Percentiles rank a stretch among this genome's conserved stretches.
Evolutionary conservation across 768 basidiomycete genomes (phyloP).

Genomic region (Exidia glandulosa): DNA sequence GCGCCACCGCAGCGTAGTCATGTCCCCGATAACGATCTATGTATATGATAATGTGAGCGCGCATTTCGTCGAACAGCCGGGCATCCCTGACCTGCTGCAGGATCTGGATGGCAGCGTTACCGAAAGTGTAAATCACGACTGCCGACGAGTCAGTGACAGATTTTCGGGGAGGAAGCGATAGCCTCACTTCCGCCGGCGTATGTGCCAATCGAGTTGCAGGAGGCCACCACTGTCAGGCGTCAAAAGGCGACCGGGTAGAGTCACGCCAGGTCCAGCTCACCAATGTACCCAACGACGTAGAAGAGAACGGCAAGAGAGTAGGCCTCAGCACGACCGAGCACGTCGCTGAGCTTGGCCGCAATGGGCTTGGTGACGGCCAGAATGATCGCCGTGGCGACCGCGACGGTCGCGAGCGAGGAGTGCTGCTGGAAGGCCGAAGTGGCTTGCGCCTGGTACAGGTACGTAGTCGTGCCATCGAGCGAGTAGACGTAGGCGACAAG

Average conservation of each 20-base stretch:
- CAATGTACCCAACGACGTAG: slow-evolving; percentile 44
- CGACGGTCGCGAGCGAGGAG: slow-evolving; percentile 43
- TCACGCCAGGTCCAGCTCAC: neutral
- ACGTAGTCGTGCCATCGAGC: slow-evolving; percentile 60
- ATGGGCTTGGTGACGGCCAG: slow-evolving; percentile 51
- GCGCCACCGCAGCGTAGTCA: slow-evolving; percentile 47
- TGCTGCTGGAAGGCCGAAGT: slow-evolving; percentile 42
- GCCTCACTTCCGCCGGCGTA: slow-evolving; percentile 32
- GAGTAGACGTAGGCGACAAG: slow-evolving; percentile 71
- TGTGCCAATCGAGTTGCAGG: slow-evolving; percentile 31
- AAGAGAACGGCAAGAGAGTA: slow-evolving; percentile 42
- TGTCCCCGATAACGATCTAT: slow-evolving; percentile 53
- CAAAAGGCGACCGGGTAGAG: neutral
- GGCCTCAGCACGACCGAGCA: slow-evolving; percentile 53
- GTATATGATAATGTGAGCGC: slow-evolving; percentile 18
- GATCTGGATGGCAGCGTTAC: slow-evolving; percentile 5
- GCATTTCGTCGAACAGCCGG: too few species aligned
- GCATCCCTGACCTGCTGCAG: neutral
- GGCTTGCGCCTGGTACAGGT: slow-evolving; percentile 49
- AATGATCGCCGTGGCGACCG: slow-evolving; percentile 43
- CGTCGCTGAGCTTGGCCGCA: slow-evolving; percentile 65
- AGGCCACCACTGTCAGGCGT: slow-evolving; percentile 42
- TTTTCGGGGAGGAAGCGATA: slow-evolving; percentile 15
- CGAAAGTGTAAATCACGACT: slow-evolving; percentile 50
- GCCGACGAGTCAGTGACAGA: slow-evolving; percentile 13